Evolutionary conservation across 1,284 basidiomycete species (phyloP).

Genomic region (Boletus semigastroideus): DNA sequence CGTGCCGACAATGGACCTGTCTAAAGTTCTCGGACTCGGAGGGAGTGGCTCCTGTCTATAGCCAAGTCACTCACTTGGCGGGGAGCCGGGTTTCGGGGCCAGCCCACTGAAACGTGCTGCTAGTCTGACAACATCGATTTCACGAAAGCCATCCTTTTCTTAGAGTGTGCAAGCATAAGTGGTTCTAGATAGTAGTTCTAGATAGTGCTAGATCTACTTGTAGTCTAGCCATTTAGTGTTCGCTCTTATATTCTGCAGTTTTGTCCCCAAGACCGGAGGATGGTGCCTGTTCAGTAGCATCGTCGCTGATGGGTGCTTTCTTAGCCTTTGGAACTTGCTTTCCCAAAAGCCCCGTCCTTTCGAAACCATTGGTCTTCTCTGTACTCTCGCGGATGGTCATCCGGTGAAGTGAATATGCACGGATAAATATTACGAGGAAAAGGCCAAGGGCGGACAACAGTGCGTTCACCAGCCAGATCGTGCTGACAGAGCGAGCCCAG

Average conservation of each 20-base stretch:
- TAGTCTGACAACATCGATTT: no score
- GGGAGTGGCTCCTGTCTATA: no score
- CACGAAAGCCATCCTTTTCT: no score
- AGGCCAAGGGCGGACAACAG: conserved; percentile 59
- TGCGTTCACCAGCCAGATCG: conserved; percentile 72
- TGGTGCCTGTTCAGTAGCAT: conserved; percentile 4
- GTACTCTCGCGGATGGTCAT: conserved; percentile 45
- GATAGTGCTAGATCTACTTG: background rate
- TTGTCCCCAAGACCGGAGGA: conserved; percentile 1
- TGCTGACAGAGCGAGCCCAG: conserved; percentile 65
- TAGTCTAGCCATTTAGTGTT: background rate
- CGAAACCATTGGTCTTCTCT: conserved; percentile 22
- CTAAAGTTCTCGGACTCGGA: no score
- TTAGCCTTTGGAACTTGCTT: background rate
- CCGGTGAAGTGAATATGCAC: conserved; percentile 61
- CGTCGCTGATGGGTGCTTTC: conserved; percentile 1
- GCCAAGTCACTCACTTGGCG: no score
- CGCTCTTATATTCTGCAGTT: background rate
- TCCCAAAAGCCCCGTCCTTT: background rate
- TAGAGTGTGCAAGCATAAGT: no score
- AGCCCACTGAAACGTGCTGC: no score
- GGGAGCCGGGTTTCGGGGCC: no score
- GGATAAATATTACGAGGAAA: conserved; percentile 56
- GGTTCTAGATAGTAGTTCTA: no score
- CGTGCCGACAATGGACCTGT: no score